A percentile compares a stretch with the other conserved stretches of the same genome.
Evolutionary conservation across 495 filamentous ascomycete species (phyloP).

Genomic region (Neurospora sp.): DNA sequence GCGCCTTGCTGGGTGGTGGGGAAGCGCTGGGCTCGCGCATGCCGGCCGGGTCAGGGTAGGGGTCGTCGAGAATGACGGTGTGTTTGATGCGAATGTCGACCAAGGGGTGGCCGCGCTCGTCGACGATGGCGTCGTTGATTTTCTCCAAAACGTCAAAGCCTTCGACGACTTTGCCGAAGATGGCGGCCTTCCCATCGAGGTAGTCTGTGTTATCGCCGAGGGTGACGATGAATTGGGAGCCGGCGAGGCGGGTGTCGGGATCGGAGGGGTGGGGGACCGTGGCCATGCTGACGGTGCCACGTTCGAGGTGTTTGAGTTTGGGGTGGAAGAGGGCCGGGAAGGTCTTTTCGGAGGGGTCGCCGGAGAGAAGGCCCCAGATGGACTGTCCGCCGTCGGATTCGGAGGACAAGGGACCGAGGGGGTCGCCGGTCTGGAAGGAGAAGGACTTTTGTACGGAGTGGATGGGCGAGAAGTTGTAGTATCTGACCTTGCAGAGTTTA

Average conservation of each 20-base stretch:
- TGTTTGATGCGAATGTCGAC: slow-evolving; percentile 90
- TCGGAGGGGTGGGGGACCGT: slow-evolving; percentile 67
- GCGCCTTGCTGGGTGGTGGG: slow-evolving; percentile 72
- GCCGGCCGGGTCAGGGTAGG: slow-evolving; percentile 67
- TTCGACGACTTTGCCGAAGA: slow-evolving; percentile 90
- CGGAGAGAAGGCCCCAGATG: slow-evolving; percentile 78
- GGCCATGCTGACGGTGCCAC: slow-evolving; percentile 90
- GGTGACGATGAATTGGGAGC: slow-evolving; percentile 85
- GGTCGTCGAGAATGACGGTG: slow-evolving; percentile 81
- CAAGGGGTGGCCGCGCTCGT: slow-evolving; percentile 72
- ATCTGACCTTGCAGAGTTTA: slow-evolving; percentile 95
- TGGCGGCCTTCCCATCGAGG: slow-evolving; percentile 81
- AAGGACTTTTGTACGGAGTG: slow-evolving; percentile 84
- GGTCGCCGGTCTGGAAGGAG: slow-evolving; percentile 92
- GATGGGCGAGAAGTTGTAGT: slow-evolving; percentile 92
- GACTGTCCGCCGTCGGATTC: slow-evolving; percentile 85
- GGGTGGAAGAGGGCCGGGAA: slow-evolving; percentile 75
- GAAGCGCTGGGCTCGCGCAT: slow-evolving; percentile 66
- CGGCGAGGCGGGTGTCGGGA: slow-evolving; percentile 69
- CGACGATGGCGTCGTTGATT: slow-evolving; percentile 81
- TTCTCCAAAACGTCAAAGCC: slow-evolving; percentile 88
- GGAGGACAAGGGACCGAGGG: slow-evolving; percentile 69
- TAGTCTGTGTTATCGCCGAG: slow-evolving; percentile 79
- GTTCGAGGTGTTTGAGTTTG: slow-evolving; percentile 75
- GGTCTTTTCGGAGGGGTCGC: slow-evolving; percentile 55